These are phyloP conservation scores for Aureobasidium namibiae DNA, from an alignment of 2,329 filamentous ascomycete genomes.

Conservation along the genomic window DNA sequence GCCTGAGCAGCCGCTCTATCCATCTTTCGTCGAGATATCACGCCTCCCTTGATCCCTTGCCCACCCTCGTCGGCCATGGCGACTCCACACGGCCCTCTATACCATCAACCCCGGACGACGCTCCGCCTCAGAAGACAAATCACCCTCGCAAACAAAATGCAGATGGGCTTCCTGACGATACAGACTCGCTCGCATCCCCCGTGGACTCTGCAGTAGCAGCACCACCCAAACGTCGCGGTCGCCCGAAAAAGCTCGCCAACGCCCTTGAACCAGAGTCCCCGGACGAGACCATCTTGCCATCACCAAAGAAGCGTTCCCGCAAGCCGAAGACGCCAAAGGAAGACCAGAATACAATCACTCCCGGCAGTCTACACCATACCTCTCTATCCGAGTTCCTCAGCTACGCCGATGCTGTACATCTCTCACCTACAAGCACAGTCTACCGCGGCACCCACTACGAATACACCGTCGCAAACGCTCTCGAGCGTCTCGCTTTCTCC, in stretches of 20 bases:
- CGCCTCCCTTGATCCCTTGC: neutral
- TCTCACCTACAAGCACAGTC: conserved; percentile 49
- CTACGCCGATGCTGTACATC: conserved; percentile 50
- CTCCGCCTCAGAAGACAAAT: neutral
- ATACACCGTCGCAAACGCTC: conserved; percentile 53
- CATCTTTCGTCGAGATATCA: neutral
- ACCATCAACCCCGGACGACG: neutral
- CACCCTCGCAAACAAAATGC: neutral
- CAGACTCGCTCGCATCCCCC: neutral
- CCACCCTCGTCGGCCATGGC: neutral
- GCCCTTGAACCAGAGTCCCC: neutral
- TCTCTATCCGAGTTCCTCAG: conserved; percentile 57
- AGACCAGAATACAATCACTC: conserved; percentile 11
- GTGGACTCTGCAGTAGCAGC: neutral
- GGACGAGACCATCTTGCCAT: neutral
- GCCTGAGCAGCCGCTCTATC: neutral
- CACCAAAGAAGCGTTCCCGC: neutral
- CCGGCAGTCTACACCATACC: conserved; percentile 44
- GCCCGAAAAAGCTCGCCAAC: neutral
- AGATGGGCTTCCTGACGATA: too few relatives aligned
- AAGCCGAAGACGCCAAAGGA: neutral
- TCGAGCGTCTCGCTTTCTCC: conserved; percentile 55
- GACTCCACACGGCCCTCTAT: neutral
- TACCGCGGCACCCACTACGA: conserved; percentile 72
- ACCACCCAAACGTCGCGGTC: conserved; percentile 11